Conservation (phyloP, 129 eudicot species). For the Flaveria ramosissima region DNA sequence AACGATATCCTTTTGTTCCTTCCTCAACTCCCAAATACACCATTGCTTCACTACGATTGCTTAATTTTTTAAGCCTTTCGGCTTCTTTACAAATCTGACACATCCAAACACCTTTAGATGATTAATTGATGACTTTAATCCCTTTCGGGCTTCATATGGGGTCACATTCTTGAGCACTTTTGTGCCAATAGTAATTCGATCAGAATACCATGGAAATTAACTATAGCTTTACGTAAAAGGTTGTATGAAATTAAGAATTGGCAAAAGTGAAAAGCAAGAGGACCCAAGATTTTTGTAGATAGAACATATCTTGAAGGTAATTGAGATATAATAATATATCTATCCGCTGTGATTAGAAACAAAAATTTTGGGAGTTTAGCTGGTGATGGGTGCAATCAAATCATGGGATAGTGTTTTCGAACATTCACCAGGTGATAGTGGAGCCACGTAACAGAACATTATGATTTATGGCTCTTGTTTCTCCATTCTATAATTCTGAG, state of each 20-base stretch:
- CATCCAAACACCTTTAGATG: no score
- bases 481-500: background rate
- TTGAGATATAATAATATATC: slow-evolving; percentile 15
- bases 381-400: slow-evolving; percentile 1
- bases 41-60: no score
- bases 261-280: slow-evolving; percentile 30
- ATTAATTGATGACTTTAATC: no score
- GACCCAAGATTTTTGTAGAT: slow-evolving; percentile 40
- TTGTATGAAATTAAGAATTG: slow-evolving; percentile 21
- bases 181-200: slow-evolving; percentile 11
- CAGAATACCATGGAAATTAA: slow-evolving; percentile 23
- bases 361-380: slow-evolving; percentile 1
- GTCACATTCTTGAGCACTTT: no score
- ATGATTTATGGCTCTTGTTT: background rate
- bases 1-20: no score
- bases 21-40: no score
- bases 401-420: background rate
- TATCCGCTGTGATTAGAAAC: background rate
- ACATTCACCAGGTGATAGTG: background rate
- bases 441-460: slow-evolving; percentile 21
- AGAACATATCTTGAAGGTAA: slow-evolving; percentile 30
- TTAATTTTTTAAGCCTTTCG: no score
- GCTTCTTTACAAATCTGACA: no score
- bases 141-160: no score
- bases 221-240: background rate